These are phyloP conservation scores for Geotrichum ghanense DNA, from an alignment of 805 yeast genomes.

Conservation along the genomic window DNA sequence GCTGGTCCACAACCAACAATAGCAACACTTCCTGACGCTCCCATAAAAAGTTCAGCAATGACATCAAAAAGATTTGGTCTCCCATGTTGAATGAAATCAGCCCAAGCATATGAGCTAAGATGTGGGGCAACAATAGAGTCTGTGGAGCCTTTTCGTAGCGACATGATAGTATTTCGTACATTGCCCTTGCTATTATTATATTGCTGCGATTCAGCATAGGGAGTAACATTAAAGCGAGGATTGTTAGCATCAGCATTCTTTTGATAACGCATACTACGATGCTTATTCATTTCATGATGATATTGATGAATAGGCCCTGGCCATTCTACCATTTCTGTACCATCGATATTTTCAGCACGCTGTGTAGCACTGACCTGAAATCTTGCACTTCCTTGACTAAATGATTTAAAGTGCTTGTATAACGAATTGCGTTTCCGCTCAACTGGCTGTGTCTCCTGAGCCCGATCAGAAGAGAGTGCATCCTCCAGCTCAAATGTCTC, in stretches of 20 bases:
- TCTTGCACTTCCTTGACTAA: not conserved
- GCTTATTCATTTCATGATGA: not conserved
- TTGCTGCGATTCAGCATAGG: constrained; percentile 1
- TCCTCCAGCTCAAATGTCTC: not conserved
- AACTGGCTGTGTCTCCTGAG: not conserved
- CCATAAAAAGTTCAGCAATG: constrained; percentile 28
- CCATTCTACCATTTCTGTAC: constrained; percentile 1
- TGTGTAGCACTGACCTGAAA: not conserved
- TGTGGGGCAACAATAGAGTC: constrained; percentile 5
- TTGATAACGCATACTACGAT: not conserved
- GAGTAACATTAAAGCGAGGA: not conserved
- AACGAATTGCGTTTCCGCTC: not conserved
- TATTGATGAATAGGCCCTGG: constrained; percentile 1
- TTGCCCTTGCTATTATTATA: constrained; percentile 1
- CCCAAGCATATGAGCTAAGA: constrained; percentile 1
- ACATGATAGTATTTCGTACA: constrained; percentile 3
- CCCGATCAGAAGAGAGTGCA: not conserved
- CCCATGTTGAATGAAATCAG: constrained; percentile 7
- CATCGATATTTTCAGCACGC: not conserved
- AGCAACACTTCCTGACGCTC: constrained; percentile 34
- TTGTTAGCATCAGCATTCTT: not conserved
- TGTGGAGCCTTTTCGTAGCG: constrained; percentile 5
- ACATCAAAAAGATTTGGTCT: constrained; percentile 38
- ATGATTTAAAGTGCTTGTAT: not conserved
- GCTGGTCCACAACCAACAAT: constrained; percentile 57